Conservation (phyloP, 2,329 filamentous ascomycete species). For the Amesomyces nigricolor region DNA sequence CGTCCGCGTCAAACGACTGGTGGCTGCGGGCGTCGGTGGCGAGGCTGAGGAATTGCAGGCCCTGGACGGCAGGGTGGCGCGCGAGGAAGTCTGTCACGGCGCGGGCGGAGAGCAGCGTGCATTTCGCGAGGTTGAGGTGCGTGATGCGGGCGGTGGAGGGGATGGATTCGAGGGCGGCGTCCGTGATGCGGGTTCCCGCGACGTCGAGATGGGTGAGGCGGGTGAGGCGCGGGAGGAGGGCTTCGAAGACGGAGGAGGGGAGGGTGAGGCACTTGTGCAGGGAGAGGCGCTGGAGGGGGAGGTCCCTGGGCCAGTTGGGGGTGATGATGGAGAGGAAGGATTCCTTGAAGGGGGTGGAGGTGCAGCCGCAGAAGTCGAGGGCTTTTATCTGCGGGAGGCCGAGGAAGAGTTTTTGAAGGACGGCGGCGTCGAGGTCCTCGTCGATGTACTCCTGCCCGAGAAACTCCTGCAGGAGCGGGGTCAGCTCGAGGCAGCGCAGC, state of each 20-base stretch:
- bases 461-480: conserved; percentile 71
- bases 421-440: conserved; percentile 62
- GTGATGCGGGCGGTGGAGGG: conserved; percentile 66
- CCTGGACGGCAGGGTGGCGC: conserved; percentile 62
- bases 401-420: conserved; percentile 66
- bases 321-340: conserved; percentile 55
- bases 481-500: conserved; percentile 63
- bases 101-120: conserved; percentile 60
- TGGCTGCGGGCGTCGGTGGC: conserved; percentile 67
- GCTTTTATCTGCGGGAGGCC: conserved; percentile 59
- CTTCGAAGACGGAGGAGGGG: conserved; percentile 60
- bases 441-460: conserved; percentile 77
- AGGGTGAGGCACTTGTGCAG: conserved; percentile 75
- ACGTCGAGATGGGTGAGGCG: conserved; percentile 72
- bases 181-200: conserved; percentile 70
- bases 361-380: conserved; percentile 73
- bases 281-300: conserved; percentile 62
- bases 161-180: conserved; percentile 63
- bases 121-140: conserved; percentile 73
- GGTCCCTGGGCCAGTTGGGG: conserved; percentile 46
- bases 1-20: conserved; percentile 60
- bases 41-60: conserved; percentile 67
- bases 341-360: conserved; percentile 60
- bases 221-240: conserved; percentile 62
- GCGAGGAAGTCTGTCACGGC: conserved; percentile 65